Base-by-base conservation (phyloP, 371 early-diverging fungal species). In the Mucor racemosus region DNA sequence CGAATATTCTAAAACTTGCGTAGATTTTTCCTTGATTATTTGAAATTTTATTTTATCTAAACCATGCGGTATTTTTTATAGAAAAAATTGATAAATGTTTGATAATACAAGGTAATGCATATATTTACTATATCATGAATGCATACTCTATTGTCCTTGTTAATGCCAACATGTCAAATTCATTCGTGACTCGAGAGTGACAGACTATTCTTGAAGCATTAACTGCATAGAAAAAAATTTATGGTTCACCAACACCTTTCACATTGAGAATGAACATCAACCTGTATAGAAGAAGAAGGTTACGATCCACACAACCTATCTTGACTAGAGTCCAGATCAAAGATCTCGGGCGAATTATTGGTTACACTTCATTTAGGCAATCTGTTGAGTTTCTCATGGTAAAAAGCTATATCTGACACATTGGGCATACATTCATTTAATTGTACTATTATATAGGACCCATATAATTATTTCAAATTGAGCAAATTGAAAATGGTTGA, bases 341-440 rank as follows among this genome's bases (percentile, higher is more conserved):
- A 21, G 74, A 77, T 31, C 38, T 77, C 5, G 77, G 77, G 10
- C 55, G 64, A 50, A 58, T 66, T 8, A 50, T 73, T n/a, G 65
- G 58, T 5, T 59, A 46, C 14, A 46, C 60, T 0, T 74, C 74
- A 33, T 72, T 74, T 67, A 57, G 72, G 34, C 60, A 74, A 48
- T 66, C 74, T 1, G 72, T 68, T 38, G 77, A 77, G 54, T 69
- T 64, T 50, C 54, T 74, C 39, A 71, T 76, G 77, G 77, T 74
- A 72, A 38, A 40, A 58, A 19, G 17, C 3, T 36, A 53, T 17
- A 53, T 26, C 0, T 26, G 42, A 60, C n/a, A 8, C 1, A 8
- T 33, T 35, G 5, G 13, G 11, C n/a, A n/a, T n/a, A n/a, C n/a
- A n/a, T n/a, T n/a, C n/a, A n/a, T n/a, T n/a, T n/a, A n/a, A 44